A percentile compares a stretch with the other conserved stretches of the same genome.
phyloP scores from a whole-genome alignment of 768 basidiomycete species.

The Lactarius indigo region DNA sequence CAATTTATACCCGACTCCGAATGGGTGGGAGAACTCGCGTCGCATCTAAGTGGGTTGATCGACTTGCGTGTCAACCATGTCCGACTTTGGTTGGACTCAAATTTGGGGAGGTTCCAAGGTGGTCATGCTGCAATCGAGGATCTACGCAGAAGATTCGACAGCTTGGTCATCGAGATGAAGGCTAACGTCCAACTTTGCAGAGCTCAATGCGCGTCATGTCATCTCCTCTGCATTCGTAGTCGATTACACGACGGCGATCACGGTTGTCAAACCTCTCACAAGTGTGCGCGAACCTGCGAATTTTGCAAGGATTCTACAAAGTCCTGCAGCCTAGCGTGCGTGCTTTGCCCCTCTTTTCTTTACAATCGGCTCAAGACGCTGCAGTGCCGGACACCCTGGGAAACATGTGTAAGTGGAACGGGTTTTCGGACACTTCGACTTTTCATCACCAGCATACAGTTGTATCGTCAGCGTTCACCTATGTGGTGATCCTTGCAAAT shows the following conservation, averaged over 20 bases:
- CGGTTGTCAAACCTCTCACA: slow-evolving; percentile 49
- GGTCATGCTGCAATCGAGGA: slow-evolving; percentile 44
- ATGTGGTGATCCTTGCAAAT: slow-evolving; percentile 50
- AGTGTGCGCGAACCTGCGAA: slow-evolving; percentile 43
- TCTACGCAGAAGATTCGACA: slow-evolving; percentile 45
- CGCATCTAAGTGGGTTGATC: slow-evolving; percentile 39
- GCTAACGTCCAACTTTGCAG: slow-evolving; percentile 48
- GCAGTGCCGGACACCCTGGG: slow-evolving; percentile 57
- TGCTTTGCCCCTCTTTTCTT: background rate
- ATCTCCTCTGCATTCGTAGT: slow-evolving; percentile 46
- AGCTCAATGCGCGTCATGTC: slow-evolving; percentile 44
- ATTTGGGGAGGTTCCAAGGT: slow-evolving; percentile 44
- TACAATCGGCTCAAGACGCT: background rate
- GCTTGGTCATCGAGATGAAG: slow-evolving; percentile 42
- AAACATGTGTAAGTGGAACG: slow-evolving; percentile 46
- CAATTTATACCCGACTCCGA: slow-evolving; percentile 37
- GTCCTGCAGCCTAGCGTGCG: slow-evolving; percentile 48
- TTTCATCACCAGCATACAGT: slow-evolving; percentile 32
- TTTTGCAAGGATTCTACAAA: slow-evolving; percentile 37
- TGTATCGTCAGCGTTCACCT: slow-evolving; percentile 49
- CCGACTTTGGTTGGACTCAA: slow-evolving; percentile 48
- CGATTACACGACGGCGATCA: slow-evolving; percentile 48
- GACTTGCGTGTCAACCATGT: slow-evolving; percentile 47
- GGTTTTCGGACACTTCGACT: background rate
- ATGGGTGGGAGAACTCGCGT: slow-evolving; percentile 40